Conservation (phyloP, 2,329 filamentous ascomycete species). For the Cordyceps javanica region DNA sequence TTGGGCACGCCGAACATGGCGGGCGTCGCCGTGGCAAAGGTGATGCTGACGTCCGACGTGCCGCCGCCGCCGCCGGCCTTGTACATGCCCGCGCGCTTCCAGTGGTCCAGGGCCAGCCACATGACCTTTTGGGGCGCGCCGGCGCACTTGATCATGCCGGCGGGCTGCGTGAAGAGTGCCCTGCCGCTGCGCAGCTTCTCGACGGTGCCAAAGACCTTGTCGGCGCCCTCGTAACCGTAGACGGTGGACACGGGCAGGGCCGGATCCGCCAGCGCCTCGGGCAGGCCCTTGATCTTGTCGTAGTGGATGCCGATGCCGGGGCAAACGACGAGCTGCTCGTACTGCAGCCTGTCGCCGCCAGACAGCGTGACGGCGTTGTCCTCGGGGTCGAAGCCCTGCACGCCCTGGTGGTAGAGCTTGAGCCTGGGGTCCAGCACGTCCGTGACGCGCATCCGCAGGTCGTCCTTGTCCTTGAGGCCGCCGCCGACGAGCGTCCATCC, state of each 20-base stretch:
- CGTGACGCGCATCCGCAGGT: conserved; percentile 45
- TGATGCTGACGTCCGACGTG: conserved; percentile 42
- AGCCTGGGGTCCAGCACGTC: conserved; percentile 53
- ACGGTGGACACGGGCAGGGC: conserved; percentile 47
- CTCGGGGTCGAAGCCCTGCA: conserved; percentile 46
- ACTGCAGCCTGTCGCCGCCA: conserved; percentile 50
- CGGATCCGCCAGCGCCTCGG: conserved; percentile 46
- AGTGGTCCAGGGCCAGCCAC: conserved; percentile 56
- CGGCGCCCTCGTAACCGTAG: conserved; percentile 49
- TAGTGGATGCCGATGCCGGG: conserved; percentile 51
- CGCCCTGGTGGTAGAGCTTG: conserved; percentile 50
- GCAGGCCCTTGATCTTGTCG: conserved; percentile 46
- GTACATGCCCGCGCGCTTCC: conserved; percentile 49
- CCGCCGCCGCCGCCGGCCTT: conserved; percentile 30
- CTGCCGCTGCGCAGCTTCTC: conserved; percentile 41
- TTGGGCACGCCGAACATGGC: conserved; percentile 57
- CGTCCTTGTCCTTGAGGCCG: conserved; percentile 56
- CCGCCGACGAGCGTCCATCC: conserved; percentile 65
- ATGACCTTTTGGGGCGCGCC: conserved; percentile 57
- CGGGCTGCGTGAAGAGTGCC: conserved; percentile 55
- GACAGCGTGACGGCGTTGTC: conserved; percentile 49
- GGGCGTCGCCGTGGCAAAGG: conserved; percentile 49
- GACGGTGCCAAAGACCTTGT: conserved; percentile 46
- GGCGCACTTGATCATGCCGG: conserved; percentile 54
- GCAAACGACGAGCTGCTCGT: conserved; percentile 59